Conservation (phyloP, 495 filamentous ascomycete species). For the Annulohypoxylon nitens region DNA sequence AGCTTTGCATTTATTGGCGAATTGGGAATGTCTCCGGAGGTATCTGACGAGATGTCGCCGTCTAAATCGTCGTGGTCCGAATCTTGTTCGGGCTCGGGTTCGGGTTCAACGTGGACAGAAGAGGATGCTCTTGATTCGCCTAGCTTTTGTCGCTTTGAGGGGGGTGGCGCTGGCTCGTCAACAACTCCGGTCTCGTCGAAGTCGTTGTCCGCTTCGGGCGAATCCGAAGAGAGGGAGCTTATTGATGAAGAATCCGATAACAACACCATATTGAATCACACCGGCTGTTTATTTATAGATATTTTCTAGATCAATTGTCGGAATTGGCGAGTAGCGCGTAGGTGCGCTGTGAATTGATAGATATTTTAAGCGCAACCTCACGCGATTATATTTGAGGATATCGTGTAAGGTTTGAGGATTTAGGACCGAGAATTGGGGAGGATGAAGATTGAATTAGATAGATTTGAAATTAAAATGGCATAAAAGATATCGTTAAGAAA, state of each 20-base stretch:
- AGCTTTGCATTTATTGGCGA: constrained; percentile 72
- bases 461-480: not conserved
- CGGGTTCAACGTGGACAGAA: constrained; percentile 58
- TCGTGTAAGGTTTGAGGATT: not conserved
- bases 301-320: not conserved
- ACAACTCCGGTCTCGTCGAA: constrained; percentile 58
- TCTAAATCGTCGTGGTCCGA: constrained; percentile 55
- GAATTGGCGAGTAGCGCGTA: not conserved
- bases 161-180: constrained; percentile 56
- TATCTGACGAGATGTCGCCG: constrained; percentile 85
- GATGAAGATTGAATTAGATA: not conserved
- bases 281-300: not conserved
- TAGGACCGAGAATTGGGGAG: not conserved
- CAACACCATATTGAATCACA: constrained; percentile 43
- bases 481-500: not conserved
- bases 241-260: constrained; percentile 52
- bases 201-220: constrained; percentile 63
- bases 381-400: constrained; percentile 7
- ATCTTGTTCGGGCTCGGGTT: constrained; percentile 57
- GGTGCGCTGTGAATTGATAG: not conserved
- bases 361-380: not conserved
- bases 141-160: constrained; percentile 65
- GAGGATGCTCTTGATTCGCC: constrained; percentile 61
- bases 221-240: constrained; percentile 57
- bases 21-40: constrained; percentile 83